phyloP scores from a whole-genome alignment of 768 basidiomycete genomes.

The Tulasnella sp. region DNA sequence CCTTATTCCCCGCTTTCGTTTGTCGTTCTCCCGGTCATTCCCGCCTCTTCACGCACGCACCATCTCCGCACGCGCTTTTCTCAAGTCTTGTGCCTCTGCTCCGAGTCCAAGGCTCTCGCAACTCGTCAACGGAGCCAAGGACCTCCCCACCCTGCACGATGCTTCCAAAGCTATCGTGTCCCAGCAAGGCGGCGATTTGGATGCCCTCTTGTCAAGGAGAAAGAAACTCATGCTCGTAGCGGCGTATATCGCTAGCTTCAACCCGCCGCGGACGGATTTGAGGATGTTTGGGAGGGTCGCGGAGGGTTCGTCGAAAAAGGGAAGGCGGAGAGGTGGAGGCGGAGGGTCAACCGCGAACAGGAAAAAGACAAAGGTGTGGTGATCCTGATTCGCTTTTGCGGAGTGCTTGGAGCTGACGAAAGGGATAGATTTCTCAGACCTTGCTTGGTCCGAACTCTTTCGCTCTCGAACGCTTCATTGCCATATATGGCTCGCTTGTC shows the following conservation, averaged over 20 bases:
- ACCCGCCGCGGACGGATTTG: constrained; percentile 67
- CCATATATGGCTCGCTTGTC: constrained; percentile 63
- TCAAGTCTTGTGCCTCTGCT: background rate
- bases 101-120: constrained; percentile 3
- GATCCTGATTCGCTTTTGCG: constrained; percentile 13
- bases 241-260: constrained; percentile 71
- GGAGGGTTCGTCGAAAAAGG: constrained; percentile 50
- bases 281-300: constrained; percentile 69
- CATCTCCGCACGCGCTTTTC: background rate
- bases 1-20: constrained; percentile 4
- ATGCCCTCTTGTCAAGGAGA: background rate
- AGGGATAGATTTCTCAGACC: constrained; percentile 52
- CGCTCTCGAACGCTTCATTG: constrained; percentile 64
- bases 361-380: constrained; percentile 34
- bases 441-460: constrained; percentile 69
- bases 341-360: constrained; percentile 31
- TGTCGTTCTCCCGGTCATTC: background rate
- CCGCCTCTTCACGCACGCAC: constrained; percentile 1
- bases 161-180: background rate
- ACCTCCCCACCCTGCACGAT: background rate
- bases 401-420: constrained; percentile 16
- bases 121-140: no score
- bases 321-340: constrained; percentile 28
- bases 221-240: constrained; percentile 66
- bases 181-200: background rate